Evolutionary conservation across 73 alveolate genomes (phyloP).

Genomic region (Paramecium biaurelia): DNA sequence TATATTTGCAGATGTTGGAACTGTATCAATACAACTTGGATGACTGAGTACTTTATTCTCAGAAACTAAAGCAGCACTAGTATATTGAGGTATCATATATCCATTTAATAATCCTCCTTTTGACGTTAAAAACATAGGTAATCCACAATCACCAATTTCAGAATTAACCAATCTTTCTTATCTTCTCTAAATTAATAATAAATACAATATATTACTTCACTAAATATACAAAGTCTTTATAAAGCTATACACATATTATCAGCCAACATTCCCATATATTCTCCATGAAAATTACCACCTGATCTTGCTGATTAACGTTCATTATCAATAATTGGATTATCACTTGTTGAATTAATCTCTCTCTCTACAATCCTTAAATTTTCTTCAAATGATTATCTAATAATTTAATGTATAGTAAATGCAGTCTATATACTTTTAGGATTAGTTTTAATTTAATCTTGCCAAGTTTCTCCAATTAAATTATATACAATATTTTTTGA

Average conservation of each 20-base stretch:
- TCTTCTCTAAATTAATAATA: conserved; percentile 41
- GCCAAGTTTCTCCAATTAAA: neutral
- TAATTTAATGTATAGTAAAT: conserved; percentile 52
- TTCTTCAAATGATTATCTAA: conserved; percentile 60
- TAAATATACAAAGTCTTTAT: neutral
- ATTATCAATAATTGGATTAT: conserved; percentile 69
- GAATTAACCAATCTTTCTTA: conserved; percentile 57
- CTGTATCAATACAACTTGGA: conserved; percentile 74
- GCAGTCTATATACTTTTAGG: neutral
- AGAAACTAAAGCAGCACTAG: conserved; percentile 74
- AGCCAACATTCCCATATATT: conserved; percentile 67
- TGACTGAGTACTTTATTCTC: conserved; percentile 73
- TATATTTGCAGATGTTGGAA: conserved; percentile 76
- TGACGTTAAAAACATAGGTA: conserved; percentile 66
- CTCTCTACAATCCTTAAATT: conserved; percentile 49
- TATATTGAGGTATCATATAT: conserved; percentile 68
- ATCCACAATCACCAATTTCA: conserved; percentile 37
- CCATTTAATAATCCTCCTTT: conserved; percentile 70
- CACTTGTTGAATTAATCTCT: conserved; percentile 72
- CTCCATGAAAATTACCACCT: conserved; percentile 83
- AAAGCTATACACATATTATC: conserved; percentile 46
- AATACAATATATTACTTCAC: neutral
- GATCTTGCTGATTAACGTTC: conserved; percentile 52
- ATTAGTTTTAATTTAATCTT: neutral
- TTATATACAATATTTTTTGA: neutral